Base-by-base conservation (phyloP, 2,329 filamentous ascomycete species). In the Zymoseptoria pseudotritici region DNA sequence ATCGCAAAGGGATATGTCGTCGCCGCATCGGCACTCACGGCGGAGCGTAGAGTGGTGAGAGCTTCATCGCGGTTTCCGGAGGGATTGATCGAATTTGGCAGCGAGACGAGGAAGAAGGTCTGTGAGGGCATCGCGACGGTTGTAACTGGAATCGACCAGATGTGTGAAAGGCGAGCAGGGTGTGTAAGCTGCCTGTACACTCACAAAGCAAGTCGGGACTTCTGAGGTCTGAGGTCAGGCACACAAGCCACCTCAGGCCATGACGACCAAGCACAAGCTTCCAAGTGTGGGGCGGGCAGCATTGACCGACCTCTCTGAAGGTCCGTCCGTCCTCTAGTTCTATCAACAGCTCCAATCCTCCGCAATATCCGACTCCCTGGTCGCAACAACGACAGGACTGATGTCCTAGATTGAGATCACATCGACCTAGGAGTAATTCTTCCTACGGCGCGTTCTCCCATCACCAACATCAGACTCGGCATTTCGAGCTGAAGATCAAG, bases 81-180 rank as follows among this genome's bases (percentile, higher is more conserved):
- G 67, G 91, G 88, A 71, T 91, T 88, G 74, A 93, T 92, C 61
- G 90, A 90, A 67, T 89, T 87, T 61, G 94, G 94, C 63, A 99
- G 83, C 63, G 94, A 97, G 68, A 97, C 83, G 71, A 97, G 84
- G 69, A 92, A 84, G 80, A 96, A 97, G 72, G 86, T 91, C 67
- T 74, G 71, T 21, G 67, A 57, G 50, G 71, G 69, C 70, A 72
- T 72, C 29, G 61, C 63, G 61, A 31, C 51, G n/a, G 42, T 22
- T 26, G 24, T 13, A n/a, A 46, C 17, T n/a, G 17, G 13, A 46
- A 17, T 46, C 1, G 13, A n/a, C n/a, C 36, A 5, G 17, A n/a
- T 46, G 13, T 13, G 17, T 46, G 36, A n/a, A n/a, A 6, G 36
- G 13, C 36, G 17, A n/a, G 36, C 36, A 46, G 36, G 36, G 17